These are phyloP conservation scores for Jaltomata sinuosa DNA, from an alignment of 257 asterid species.

Conservation along the genomic window DNA sequence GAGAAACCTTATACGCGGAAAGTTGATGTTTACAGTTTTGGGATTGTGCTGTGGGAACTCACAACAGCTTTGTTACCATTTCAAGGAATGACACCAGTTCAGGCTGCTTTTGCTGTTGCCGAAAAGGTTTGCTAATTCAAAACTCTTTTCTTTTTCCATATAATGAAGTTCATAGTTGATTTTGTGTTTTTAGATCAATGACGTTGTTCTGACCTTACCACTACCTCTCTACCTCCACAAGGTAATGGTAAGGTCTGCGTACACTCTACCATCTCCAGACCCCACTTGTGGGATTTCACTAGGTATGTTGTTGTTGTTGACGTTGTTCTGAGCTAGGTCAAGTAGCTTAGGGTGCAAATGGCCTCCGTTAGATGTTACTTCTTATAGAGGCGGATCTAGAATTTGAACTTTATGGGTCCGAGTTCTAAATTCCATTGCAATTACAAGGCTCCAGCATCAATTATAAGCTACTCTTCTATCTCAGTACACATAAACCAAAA, in stretches of 20 bases:
- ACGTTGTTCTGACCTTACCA: background rate
- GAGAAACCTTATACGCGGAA: conserved; percentile 44
- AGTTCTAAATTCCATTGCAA: background rate
- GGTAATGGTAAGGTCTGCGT: no score
- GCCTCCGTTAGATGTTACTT: background rate
- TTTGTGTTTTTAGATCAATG: background rate
- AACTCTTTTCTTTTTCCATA: no score
- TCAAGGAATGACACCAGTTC: conserved; percentile 57
- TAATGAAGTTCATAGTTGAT: background rate
- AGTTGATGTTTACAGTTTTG: conserved; percentile 66
- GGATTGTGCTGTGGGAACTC: conserved; percentile 59
- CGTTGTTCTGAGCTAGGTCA: background rate
- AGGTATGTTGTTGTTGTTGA: no score
- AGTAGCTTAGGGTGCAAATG: background rate
- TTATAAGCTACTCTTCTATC: no score
- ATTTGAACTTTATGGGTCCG: background rate
- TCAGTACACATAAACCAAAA: no score
- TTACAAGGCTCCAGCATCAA: no score
- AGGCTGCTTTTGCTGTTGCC: conserved; percentile 63
- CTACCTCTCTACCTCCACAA: no score
- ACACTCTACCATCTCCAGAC: no score
- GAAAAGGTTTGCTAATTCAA: conserved; percentile 21
- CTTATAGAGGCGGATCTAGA: background rate
- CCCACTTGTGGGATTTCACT: no score
- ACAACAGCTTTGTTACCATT: conserved; percentile 56